phyloP scores from a whole-genome alignment of 495 filamentous ascomycete genomes.

The Friedmanniomyces simplex region DNA sequence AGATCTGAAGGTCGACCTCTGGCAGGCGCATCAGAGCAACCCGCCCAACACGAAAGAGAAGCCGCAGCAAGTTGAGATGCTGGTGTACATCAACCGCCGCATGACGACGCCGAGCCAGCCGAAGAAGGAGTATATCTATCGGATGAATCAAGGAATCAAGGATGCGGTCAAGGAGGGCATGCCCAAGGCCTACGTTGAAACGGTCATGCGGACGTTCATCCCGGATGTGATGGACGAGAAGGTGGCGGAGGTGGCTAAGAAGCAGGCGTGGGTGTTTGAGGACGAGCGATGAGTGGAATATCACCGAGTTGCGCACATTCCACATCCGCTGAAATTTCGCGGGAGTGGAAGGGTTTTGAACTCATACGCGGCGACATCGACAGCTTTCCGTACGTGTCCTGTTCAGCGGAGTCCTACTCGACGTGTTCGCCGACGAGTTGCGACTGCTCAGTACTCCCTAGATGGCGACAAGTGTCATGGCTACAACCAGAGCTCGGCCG shows the following conservation, averaged over 20 bases:
- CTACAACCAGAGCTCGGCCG: too few species aligned
- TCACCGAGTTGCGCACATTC: too few species aligned
- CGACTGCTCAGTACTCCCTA: too few species aligned
- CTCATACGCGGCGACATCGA: too few species aligned
- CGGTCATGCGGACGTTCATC: slow-evolving; percentile 49
- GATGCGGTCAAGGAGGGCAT: slow-evolving; percentile 51
- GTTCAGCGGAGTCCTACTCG: too few species aligned
- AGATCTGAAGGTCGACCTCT: slow-evolving; percentile 31
- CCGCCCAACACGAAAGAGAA: slow-evolving; percentile 23
- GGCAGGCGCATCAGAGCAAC: slow-evolving; percentile 35
- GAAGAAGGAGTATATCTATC: slow-evolving; percentile 51
- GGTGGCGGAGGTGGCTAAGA: slow-evolving; percentile 17
- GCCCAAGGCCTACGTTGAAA: slow-evolving; percentile 44
- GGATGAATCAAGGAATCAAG: slow-evolving; percentile 57
- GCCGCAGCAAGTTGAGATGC: slow-evolving; percentile 23
- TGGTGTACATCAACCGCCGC: slow-evolving; percentile 52
- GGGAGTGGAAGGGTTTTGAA: too few species aligned
- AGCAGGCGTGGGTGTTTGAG: slow-evolving; percentile 27
- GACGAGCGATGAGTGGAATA: slow-evolving; percentile 24
- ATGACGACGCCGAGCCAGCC: slow-evolving; percentile 34
- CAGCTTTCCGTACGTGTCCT: too few species aligned
- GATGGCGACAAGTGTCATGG: too few species aligned
- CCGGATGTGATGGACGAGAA: slow-evolving; percentile 24
- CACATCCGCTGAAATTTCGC: too few species aligned
- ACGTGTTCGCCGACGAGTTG: too few species aligned